Evolutionary conservation across 2,329 filamentous ascomycete species (phyloP), one percentile per base, ranked within the genome.

Genomic region (Hypoxylon rubiginosum): DNA sequence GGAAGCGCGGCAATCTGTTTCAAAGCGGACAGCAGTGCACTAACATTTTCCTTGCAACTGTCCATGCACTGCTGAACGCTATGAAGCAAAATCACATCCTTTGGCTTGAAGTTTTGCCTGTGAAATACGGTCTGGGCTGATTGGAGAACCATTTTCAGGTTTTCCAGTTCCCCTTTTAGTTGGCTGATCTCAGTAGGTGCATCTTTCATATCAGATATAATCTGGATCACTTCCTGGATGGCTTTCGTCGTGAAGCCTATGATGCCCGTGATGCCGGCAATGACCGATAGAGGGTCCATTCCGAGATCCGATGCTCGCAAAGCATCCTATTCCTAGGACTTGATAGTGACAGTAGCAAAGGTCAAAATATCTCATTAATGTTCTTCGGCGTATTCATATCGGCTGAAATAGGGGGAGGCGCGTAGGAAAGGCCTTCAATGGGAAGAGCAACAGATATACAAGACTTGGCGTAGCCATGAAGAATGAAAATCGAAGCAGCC

Each of bases 41-140:
- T 58, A 11, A 58, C 17, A 34, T 17, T 36, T n/a, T 36, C 34
- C 43, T 49, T 58, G 30, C 55, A 58, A 45, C 34, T 58, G 32
- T n/a, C 32, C 15, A 32, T 48, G 28, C 55, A 58, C 21, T 50
- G 43, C 17, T 49, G 15, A 17, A 58, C 15, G 32, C 41, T 49
- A 8, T 41, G n/a, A 32, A 58, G 46, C 15, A 58, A 41, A 19
- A 58, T 26, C 2, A 21, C 32, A n/a, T 58, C 55, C 11, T 32
- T 43, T 19, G 28, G 55, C 8, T 58, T 58, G 19, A 58, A 58
- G 3, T 17, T 36, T n/a, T 58, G 26, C 30, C 26, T 26, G 17
- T 19, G 21, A n/a, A 54, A 54, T 24, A 54, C 51, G 8, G 43
- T 46, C 24, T 46, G 43, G 9, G 43, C 24, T 13, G 43, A 46